Base-by-base conservation (phyloP, 208 protist genomes). In the Trypanosomatidae sp. region DNA sequence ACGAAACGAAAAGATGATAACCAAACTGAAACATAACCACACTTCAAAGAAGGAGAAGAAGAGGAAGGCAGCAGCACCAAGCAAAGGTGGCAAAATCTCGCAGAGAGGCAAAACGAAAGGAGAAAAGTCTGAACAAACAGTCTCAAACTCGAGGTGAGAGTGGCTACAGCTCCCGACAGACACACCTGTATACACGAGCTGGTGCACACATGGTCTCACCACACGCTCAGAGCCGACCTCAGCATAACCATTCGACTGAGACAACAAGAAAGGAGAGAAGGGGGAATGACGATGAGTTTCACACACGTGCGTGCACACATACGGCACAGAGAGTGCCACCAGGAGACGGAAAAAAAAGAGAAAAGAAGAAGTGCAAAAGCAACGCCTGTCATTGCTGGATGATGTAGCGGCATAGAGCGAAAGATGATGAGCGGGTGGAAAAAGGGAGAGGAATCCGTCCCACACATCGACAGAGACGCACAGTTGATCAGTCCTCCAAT, bases 1-100 rank as follows among this genome's bases (percentile, higher is more conserved):
- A 10, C 49, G 19, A n/a, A 25, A 22, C 19, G 19, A 53, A 19
- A 5, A 9, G 19, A 66, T 9, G 12, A 17, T 47, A 47, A 15
- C 64, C 1, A 69, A 69, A 77, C n/a, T 12, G 50, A 70, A 70
- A 19, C 33, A 77, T 19, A 55, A 46, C 64, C 3, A 41, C 36
- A 39, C 36, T 52, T 69, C 19, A 55, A 41, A 39, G 36, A 36
- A 36, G 33, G 33, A 36, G 33, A 0, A 39, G 36, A 39, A 39
- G 36, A 39, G 36, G 36, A 39, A 39, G 36, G 36, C 36, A 39
- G 36, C 3, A 39, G 36, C 36, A 39, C 36, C 36, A 39, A 39
- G 36, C 36, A 39, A 39, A 39, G 36, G 36, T 39, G 36, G 36
- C 36, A 39, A 39, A 39, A 39, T 39, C 36, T 39, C 36, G 36